Evolutionary conservation across 139 green algal species (phyloP), one percentile per base, ranked within the genome.

Genomic region (Zygnema cylindricum): DNA sequence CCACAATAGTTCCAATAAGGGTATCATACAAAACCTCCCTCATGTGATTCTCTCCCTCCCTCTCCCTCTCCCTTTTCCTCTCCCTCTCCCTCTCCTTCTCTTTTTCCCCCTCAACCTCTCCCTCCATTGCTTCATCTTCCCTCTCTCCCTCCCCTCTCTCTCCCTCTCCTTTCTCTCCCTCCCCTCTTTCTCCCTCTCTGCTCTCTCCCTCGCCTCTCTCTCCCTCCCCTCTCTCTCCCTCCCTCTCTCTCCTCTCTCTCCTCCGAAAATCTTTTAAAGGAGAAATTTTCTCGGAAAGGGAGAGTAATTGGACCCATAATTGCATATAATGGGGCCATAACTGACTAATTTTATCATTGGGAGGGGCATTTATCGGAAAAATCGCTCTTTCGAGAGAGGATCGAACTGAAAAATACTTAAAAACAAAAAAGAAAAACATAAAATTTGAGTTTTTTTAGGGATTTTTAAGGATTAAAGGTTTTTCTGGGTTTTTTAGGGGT

Each of bases 11-110:
- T 35, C 36, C 35, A 43, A 84, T 33, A 43, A 84, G n/a, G 25
- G 77, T 3, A 54, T 84, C 77, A 54, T 54, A 84, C 22, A 84
- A 32, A 3, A 84, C 35, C 77, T 84, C 22, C 35, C 2, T 3
- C 77, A 84, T 2, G 3, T 49, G 41, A 25, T 3, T 7, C 2
- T 84, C 55, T 21, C 38, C 30, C 57, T 73, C 30, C 57, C 30
- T 30, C 57, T 73, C 57, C 57, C 30, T 39, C 16, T 16, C 73
- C 73, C 21, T 39, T 16, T 81, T 81, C 73, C 30, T 73, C 57
- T 73, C 30, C 57, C 30, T 30, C 57, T 73, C 57, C 57, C 30
- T 30, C 30, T 25, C 57, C 57, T 25, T 73, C 57, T 25, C 30
- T 73, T 73, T 73, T 73, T 25, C 30, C 30, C 30, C 30, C 30